These are phyloP conservation scores for Melampsora larici-populina DNA, from an alignment of 1,284 basidiomycete species.

Conservation along the genomic window DNA sequence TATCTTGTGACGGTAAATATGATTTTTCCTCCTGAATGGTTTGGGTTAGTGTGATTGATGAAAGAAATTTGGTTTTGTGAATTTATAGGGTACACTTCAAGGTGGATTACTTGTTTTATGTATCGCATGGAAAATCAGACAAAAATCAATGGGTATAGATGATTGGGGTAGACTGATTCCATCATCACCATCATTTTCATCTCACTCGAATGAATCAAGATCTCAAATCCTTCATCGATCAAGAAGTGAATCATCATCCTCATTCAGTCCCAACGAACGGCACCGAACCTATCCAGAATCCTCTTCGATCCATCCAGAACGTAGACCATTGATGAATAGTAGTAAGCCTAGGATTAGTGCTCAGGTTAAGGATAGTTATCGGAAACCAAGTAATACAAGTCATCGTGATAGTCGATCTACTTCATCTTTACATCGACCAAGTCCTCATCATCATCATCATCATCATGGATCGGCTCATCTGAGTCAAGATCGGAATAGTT, in stretches of 20 bases:
- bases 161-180: constrained; percentile 78
- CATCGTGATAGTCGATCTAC: too few species aligned
- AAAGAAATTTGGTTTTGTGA: background rate
- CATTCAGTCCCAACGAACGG: background rate
- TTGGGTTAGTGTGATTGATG: background rate
- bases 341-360: background rate
- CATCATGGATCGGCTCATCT: background rate
- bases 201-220: background rate
- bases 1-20: constrained; percentile 49
- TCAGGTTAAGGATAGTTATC: background rate
- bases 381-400: too few species aligned
- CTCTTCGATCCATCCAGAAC: background rate
- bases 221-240: background rate
- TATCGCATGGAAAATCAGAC: constrained; percentile 52
- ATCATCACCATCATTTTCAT: background rate
- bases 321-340: background rate
- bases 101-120: constrained; percentile 65
- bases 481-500: background rate
- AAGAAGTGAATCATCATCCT: background rate
- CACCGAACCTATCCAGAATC: background rate
- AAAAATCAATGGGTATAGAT: constrained; percentile 69
- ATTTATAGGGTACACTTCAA: constrained; percentile 69
- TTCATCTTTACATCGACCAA: too few species aligned
- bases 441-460: background rate
- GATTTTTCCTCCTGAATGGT: background rate